Conservation (phyloP, 1,284 basidiomycete species). For the Microbotryum intermedium region DNA sequence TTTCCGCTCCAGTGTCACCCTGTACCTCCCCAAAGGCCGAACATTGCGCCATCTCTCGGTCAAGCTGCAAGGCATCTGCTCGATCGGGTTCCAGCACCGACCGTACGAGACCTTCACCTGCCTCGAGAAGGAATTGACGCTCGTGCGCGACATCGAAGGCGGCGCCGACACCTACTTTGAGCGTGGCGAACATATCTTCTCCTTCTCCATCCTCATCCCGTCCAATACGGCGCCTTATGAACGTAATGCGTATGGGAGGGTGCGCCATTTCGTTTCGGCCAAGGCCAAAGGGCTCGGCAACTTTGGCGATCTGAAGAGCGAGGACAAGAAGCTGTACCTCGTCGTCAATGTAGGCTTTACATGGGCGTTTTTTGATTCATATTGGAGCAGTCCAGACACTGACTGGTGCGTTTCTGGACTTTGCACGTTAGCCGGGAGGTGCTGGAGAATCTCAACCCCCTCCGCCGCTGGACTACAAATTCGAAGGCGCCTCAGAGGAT, state of each 20-base stretch:
- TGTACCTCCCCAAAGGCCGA: constrained; percentile 7
- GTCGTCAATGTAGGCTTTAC: constrained; percentile 16
- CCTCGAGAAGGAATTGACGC: constrained; percentile 23
- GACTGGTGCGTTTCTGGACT: background rate
- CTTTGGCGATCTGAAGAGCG: constrained; percentile 14
- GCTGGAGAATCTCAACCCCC: constrained; percentile 21
- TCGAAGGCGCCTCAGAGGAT: constrained; percentile 23
- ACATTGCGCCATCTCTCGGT: constrained; percentile 20
- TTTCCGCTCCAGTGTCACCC: background rate
- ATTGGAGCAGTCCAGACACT: background rate
- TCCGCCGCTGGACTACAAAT: constrained; percentile 24
- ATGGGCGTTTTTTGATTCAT: no score
- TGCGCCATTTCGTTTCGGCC: constrained; percentile 24
- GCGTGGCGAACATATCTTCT: constrained; percentile 27
- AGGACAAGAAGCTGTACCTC: constrained; percentile 15
- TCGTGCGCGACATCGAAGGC: constrained; percentile 15
- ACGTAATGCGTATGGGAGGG: constrained; percentile 22
- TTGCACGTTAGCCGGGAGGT: constrained; percentile 13
- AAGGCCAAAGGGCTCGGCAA: constrained; percentile 24
- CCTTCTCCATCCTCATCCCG: constrained; percentile 27
- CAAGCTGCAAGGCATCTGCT: constrained; percentile 22
- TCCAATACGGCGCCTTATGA: constrained; percentile 21
- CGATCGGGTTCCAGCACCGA: constrained; percentile 11
- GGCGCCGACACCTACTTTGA: constrained; percentile 6
- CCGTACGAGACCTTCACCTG: constrained; percentile 23